These are phyloP conservation scores for Tylopilus cervinicoccineus DNA, from an alignment of 768 basidiomycete genomes.

Conservation along the genomic window DNA sequence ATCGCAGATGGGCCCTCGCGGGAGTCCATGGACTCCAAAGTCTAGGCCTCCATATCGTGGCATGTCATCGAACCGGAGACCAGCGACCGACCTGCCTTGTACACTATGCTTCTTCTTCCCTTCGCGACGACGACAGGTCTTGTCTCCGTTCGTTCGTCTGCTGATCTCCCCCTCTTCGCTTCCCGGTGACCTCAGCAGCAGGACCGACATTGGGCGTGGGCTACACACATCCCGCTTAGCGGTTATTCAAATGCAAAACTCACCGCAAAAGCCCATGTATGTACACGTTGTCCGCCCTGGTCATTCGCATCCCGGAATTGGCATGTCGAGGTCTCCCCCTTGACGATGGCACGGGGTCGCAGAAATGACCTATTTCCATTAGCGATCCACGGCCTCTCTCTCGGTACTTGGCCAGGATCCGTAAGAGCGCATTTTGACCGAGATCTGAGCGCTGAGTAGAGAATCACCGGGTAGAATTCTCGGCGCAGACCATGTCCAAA, in stretches of 20 bases:
- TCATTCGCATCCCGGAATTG: not conserved
- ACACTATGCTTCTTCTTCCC: not conserved
- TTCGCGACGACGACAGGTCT: not conserved
- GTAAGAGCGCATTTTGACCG: conserved; percentile 12
- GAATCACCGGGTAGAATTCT: not conserved
- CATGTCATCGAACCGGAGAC: not conserved
- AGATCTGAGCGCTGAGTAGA: not conserved
- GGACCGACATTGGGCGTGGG: not conserved
- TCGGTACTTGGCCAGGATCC: conserved; percentile 3
- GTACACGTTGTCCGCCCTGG: conserved; percentile 15
- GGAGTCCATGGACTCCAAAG: not conserved
- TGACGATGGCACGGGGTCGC: too few species aligned
- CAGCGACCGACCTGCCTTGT: not conserved
- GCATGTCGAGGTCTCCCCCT: not conserved
- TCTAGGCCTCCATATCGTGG: not conserved
- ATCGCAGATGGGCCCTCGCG: not conserved
- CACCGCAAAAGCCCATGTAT: not conserved
- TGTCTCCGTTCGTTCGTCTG: not conserved
- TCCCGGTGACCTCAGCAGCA: not conserved
- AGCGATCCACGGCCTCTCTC: not conserved
- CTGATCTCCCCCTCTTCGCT: conserved; percentile 3
- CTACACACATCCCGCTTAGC: not conserved
- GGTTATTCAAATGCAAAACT: conserved; percentile 9
- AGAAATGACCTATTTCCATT: not conserved
- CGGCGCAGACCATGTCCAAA: conserved; percentile 1